A percentile compares a stretch with the other conserved stretches of the same genome.
These are phyloP conservation scores for Aspergillus novoparasiticus DNA, from an alignment of 2,329 filamentous ascomycete species.

Conservation along the genomic window DNA sequence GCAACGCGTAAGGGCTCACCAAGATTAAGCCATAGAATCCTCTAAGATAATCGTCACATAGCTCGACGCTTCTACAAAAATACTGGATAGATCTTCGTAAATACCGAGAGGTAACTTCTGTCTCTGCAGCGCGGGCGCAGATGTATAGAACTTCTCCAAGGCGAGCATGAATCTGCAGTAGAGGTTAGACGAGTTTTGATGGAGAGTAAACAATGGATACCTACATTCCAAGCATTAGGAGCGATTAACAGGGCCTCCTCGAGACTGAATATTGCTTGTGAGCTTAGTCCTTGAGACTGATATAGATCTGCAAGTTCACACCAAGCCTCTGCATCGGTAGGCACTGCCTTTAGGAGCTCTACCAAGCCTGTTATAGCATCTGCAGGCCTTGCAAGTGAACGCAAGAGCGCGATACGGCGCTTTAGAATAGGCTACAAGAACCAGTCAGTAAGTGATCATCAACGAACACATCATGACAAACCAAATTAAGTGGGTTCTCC, in stretches of 20 bases:
- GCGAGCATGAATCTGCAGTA: slow-evolving; percentile 74
- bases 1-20: slow-evolving; percentile 49
- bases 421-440: slow-evolving; percentile 74
- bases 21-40: slow-evolving; percentile 91
- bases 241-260: slow-evolving; percentile 87
- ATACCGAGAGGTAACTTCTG: slow-evolving; percentile 47
- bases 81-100: slow-evolving; percentile 76
- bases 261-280: slow-evolving; percentile 82
- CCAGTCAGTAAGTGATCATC: slow-evolving; percentile 31
- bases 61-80: slow-evolving; percentile 87
- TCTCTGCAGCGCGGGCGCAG: slow-evolving; percentile 48
- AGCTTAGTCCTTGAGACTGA: slow-evolving; percentile 72
- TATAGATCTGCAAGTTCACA: slow-evolving; percentile 89
- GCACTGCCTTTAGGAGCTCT: slow-evolving; percentile 76
- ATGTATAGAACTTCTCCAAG: slow-evolving; percentile 83
- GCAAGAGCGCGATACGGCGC: slow-evolving; percentile 76
- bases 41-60: slow-evolving; percentile 89
- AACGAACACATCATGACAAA: slow-evolving; percentile 48
- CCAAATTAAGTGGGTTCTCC: slow-evolving; percentile 77
- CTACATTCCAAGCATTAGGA: slow-evolving; percentile 93
- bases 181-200: slow-evolving; percentile 7
- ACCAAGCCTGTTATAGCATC: slow-evolving; percentile 77
- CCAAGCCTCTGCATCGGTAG: slow-evolving; percentile 93
- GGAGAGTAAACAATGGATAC: slow-evolving; percentile 31
- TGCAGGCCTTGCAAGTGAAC: slow-evolving; percentile 66